phyloP scores from a whole-genome alignment of 768 basidiomycete genomes.

The Leccinum sublutescens region DNA sequence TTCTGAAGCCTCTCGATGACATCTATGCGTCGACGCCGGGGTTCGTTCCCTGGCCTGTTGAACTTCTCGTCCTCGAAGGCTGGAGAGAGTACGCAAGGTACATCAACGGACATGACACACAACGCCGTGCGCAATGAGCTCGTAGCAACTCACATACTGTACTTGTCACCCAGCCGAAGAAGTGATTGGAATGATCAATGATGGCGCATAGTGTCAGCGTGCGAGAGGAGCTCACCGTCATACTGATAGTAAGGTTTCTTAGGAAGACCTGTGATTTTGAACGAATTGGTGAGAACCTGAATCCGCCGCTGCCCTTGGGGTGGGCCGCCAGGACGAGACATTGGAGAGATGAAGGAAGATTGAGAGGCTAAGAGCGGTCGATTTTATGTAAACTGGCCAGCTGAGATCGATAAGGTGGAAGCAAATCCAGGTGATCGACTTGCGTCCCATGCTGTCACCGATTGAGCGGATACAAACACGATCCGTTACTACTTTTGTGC shows the following conservation, averaged over 20 bases:
- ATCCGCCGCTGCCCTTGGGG: constrained; percentile 16
- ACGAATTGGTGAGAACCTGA: constrained; percentile 35
- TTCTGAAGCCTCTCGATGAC: constrained; percentile 38
- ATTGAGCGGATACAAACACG: background rate
- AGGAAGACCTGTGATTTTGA: constrained; percentile 30
- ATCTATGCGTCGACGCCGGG: constrained; percentile 29
- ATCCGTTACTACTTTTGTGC: background rate
- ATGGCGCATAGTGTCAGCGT: constrained; percentile 3
- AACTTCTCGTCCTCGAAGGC: constrained; percentile 19
- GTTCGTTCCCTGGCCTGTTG: background rate
- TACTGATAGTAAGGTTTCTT: constrained; percentile 30
- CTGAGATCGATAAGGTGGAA: constrained; percentile 27
- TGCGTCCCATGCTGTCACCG: background rate
- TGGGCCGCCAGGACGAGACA: constrained; percentile 22
- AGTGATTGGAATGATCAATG: constrained; percentile 8
- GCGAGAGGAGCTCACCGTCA: constrained; percentile 27
- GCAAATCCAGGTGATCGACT: constrained; percentile 5
- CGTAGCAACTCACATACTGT: constrained; percentile 30
- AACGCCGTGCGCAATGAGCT: background rate
- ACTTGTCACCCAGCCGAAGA: background rate
- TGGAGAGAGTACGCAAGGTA: background rate
- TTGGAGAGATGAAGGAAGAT: constrained; percentile 10
- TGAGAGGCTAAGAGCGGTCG: background rate
- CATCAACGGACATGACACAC: constrained; percentile 1
- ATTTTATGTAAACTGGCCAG: constrained; percentile 11